Percentiles rank a stretch among this genome's conserved stretches.
These are phyloP conservation scores for Ilyonectria robusta DNA, from an alignment of 2,329 filamentous ascomycete genomes.

Conservation along the genomic window DNA sequence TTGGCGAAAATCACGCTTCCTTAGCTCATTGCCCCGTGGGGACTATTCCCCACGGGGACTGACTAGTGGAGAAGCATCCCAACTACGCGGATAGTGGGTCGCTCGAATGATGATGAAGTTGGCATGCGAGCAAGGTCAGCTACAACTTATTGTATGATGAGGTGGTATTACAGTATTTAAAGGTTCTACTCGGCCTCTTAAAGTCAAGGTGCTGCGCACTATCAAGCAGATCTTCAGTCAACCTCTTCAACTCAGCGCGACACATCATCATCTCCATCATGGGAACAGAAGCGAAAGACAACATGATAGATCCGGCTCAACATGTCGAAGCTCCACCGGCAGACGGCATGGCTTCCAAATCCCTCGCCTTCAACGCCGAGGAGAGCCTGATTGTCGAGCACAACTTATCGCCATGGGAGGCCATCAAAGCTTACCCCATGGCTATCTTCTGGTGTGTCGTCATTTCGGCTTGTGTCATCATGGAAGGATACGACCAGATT, in stretches of 20 bases:
- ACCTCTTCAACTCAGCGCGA: not conserved
- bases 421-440: conserved; percentile 51
- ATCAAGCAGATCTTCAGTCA: too few relatives aligned
- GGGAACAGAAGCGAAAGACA: not conserved
- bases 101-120: not conserved
- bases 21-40: not conserved
- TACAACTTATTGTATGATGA: not conserved
- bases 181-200: not conserved
- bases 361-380: not conserved
- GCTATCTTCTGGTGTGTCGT: conserved; percentile 56
- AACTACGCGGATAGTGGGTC: not conserved
- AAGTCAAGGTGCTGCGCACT: not conserved
- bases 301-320: not conserved
- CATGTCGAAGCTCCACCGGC: not conserved
- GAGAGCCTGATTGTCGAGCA: conserved; percentile 38
- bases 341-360: not conserved
- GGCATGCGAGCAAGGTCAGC: not conserved
- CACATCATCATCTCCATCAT: not conserved
- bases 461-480: conserved; percentile 56
- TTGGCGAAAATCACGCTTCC: not conserved
- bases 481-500: conserved; percentile 59
- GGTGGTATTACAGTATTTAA: not conserved
- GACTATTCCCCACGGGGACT: not conserved
- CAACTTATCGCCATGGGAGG: conserved; percentile 44
- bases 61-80: not conserved